Base-by-base conservation (phyloP, 2,329 filamentous ascomycete genomes). In the Colletotrichum sidae region DNA sequence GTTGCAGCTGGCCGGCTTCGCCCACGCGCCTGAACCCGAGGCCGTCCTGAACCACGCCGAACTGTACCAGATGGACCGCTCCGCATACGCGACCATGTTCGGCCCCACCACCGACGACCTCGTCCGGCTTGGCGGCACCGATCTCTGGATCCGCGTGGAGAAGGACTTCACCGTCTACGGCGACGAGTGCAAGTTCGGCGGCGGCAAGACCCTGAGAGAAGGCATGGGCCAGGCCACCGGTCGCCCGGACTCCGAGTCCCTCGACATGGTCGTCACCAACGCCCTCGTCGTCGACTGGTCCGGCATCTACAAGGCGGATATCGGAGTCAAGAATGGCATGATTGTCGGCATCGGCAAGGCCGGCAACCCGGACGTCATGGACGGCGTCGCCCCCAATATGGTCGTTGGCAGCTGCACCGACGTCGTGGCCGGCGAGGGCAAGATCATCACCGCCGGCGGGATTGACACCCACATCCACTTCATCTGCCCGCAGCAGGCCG, bases 281-380 rank as follows among this genome's bases (percentile, higher is more conserved):
- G 95, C 94, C 6, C 80, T 98, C 69, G 90, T 98, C 42, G 85
- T 98, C 17, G 95, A 98, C 80, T 96, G 91, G 86, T 91, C 87
- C 1, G 95, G 95, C 52, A 97, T 98, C 73, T 96, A 93, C 84
- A 98, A 98, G 81, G 95, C 94, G 6, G 95, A 98, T 76, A 97
- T 98, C 74, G 95, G 95, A 35, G 90, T 98, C 76, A 97, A 96
- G 77, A 79, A 94, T 70, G 94, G 95, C 2, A 76, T 91, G 44
- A 97, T 98, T 72, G 90, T 90, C 35, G 95, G 89, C 0, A 95
- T 98, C 70, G 95, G 95, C 65, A 97, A 98, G 79, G 93, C 95
- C 13, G 95, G 95, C 17, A 98, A 97, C 73, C 95, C 95, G n/a
- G 95, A 98, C 78, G 88, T 97, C 51, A 97, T 97, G 95, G 91